Percentiles rank a stretch among this genome's conserved stretches.
Evolutionary conservation across 2,329 filamentous ascomycete species (phyloP).

Genomic region (Penicillium griseofulvum): DNA sequence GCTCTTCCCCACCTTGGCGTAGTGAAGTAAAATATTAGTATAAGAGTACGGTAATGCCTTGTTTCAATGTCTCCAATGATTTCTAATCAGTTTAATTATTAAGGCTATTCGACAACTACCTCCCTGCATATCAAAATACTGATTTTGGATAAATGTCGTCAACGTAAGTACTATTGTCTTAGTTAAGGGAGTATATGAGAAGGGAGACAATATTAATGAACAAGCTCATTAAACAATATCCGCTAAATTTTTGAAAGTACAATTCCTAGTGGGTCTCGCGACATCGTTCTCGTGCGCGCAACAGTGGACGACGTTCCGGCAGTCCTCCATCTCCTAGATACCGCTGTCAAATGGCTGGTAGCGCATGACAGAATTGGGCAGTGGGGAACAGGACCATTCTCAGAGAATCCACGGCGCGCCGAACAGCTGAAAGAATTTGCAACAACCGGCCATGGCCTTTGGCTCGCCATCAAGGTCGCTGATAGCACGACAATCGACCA

Average conservation of each 20-base stretch:
- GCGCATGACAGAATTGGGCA: slow-evolving; percentile 11
- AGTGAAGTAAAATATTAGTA: neutral
- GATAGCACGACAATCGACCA: neutral
- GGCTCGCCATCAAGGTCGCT: slow-evolving; percentile 11
- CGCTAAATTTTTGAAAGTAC: neutral
- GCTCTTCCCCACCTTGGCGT: neutral
- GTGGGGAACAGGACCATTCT: slow-evolving; percentile 14
- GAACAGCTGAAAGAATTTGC: slow-evolving; percentile 16
- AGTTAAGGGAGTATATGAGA: neutral
- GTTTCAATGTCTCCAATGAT: neutral
- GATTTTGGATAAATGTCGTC: neutral
- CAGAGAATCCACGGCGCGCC: slow-evolving; percentile 10
- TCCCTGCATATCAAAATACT: neutral
- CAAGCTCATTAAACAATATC: neutral
- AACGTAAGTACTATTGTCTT: slow-evolving; percentile 1
- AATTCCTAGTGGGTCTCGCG: neutral
- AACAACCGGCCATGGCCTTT: slow-evolving; percentile 14
- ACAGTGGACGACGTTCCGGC: slow-evolving; percentile 9
- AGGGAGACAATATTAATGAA: neutral
- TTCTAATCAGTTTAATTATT: neutral
- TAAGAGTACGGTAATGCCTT: neutral
- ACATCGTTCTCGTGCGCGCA: slow-evolving; percentile 7
- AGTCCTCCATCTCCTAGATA: slow-evolving; percentile 14
- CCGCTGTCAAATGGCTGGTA: slow-evolving; percentile 14
- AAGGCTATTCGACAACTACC: neutral